phyloP scores from a whole-genome alignment of 345 rosid genomes.

The Euphorbia peplus region DNA sequence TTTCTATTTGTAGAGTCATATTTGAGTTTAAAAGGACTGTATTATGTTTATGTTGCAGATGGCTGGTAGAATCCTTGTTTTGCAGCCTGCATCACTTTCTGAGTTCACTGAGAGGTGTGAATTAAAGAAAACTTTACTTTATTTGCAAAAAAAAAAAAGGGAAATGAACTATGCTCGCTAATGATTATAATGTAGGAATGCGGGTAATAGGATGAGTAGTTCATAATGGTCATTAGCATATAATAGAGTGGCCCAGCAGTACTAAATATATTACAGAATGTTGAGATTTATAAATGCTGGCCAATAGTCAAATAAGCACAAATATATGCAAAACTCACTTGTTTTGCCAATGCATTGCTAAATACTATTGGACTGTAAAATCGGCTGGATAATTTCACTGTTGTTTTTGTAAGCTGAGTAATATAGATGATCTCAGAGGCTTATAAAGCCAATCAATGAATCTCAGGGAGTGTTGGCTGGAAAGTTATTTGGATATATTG shows the following conservation, averaged over 20 bases:
- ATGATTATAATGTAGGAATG: neutral
- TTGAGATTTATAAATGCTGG: neutral
- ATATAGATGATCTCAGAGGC: neutral
- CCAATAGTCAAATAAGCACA: neutral
- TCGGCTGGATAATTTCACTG: neutral
- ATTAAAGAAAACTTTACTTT: neutral
- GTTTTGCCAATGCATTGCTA: neutral
- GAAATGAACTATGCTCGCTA: neutral
- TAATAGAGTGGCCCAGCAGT: neutral
- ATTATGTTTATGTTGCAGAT: slow-evolving; percentile 41
- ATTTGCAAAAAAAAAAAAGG: neutral
- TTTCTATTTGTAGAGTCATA: slow-evolving; percentile 10
- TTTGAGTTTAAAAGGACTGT: slow-evolving; percentile 4
- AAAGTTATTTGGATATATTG: neutral
- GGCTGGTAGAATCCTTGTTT: slow-evolving; percentile 83
- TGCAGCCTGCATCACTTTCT: slow-evolving; percentile 64
- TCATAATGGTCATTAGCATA: neutral
- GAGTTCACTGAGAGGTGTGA: slow-evolving; percentile 71
- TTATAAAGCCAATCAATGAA: neutral
- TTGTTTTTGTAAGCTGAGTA: neutral
- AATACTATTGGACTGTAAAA: neutral
- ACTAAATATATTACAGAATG: neutral
- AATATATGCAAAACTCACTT: neutral
- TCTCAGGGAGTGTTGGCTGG: neutral
- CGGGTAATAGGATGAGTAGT: neutral